Percentiles rank a stretch among this genome's conserved stretches.
Conservation (phyloP, 768 basidiomycete genomes). For the Boletus sp. region DNA sequence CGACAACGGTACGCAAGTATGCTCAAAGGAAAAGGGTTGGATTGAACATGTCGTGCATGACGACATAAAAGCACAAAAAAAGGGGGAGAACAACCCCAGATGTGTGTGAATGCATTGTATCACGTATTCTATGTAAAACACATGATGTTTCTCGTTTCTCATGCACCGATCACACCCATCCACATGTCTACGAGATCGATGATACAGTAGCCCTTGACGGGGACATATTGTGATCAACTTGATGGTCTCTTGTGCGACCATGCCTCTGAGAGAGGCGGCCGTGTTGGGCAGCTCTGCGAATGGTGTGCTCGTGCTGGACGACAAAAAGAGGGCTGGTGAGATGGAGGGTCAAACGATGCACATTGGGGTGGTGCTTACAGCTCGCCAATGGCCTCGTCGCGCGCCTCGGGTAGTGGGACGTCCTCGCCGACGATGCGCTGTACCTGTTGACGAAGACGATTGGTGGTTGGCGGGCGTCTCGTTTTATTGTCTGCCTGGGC, state of each 20-base stretch:
- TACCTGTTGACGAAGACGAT: constrained; percentile 53
- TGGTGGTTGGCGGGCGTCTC: constrained; percentile 56
- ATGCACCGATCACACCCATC: constrained; percentile 54
- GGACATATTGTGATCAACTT: constrained; percentile 98
- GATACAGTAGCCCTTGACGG: constrained; percentile 80
- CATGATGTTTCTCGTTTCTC: too few relatives aligned
- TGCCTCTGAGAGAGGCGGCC: constrained; percentile 88
- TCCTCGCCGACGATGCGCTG: constrained; percentile 48
- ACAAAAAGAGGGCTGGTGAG: neutral
- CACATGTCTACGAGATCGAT: constrained; percentile 81
- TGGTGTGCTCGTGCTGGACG: constrained; percentile 69
- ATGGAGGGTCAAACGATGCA: neutral
- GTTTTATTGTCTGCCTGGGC: constrained; percentile 82
- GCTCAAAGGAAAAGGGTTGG: too few relatives aligned
- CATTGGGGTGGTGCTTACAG: constrained; percentile 55
- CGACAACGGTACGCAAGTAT: too few relatives aligned
- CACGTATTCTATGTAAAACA: too few relatives aligned
- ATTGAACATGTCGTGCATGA: neutral
- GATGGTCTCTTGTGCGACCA: constrained; percentile 95
- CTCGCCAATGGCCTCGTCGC: constrained; percentile 68
- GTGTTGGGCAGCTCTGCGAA: constrained; percentile 89
- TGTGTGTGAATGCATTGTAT: neutral
- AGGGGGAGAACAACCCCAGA: neutral
- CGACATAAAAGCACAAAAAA: neutral
- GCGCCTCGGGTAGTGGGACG: constrained; percentile 51